Evolutionary conservation across 2,329 filamentous ascomycete genomes (phyloP).

Genomic region (Lithohypha guttulata): DNA sequence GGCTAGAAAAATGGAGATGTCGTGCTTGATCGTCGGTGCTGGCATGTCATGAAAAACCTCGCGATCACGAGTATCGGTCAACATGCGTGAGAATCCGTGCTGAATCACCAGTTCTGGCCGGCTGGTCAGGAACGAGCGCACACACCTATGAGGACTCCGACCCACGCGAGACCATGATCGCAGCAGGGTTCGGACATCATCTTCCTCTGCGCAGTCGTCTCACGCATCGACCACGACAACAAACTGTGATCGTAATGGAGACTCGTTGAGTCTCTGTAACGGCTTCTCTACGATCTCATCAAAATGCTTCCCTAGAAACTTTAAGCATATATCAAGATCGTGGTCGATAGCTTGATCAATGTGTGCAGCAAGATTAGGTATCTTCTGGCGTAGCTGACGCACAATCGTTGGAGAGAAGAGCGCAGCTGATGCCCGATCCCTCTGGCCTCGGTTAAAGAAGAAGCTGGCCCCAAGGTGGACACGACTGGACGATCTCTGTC

Average conservation of each 20-base stretch:
- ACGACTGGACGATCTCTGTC: background rate
- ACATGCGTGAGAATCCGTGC: constrained; percentile 19
- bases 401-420: constrained; percentile 35
- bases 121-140: constrained; percentile 24
- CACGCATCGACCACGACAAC: constrained; percentile 25
- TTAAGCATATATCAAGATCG: constrained; percentile 22
- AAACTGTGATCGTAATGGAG: constrained; percentile 3
- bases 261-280: constrained; percentile 10
- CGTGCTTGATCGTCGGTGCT: constrained; percentile 2
- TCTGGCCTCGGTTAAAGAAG: constrained; percentile 34
- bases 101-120: constrained; percentile 22
- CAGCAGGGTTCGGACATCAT: constrained; percentile 21
- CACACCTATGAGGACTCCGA: constrained; percentile 12
- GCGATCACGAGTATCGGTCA: constrained; percentile 16
- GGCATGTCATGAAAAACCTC: constrained; percentile 13
- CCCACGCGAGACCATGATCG: constrained; percentile 15
- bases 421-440: constrained; percentile 27
- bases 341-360: constrained; percentile 20
- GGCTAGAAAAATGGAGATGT: constrained; percentile 7
- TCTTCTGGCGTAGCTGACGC: constrained; percentile 23
- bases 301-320: constrained; percentile 24
- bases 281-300: constrained; percentile 23
- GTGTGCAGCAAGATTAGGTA: constrained; percentile 23
- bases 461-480: constrained; percentile 13
- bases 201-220: constrained; percentile 24